Base-by-base conservation (phyloP, 768 basidiomycete species). In the Macrolepiota fuliginosa region DNA sequence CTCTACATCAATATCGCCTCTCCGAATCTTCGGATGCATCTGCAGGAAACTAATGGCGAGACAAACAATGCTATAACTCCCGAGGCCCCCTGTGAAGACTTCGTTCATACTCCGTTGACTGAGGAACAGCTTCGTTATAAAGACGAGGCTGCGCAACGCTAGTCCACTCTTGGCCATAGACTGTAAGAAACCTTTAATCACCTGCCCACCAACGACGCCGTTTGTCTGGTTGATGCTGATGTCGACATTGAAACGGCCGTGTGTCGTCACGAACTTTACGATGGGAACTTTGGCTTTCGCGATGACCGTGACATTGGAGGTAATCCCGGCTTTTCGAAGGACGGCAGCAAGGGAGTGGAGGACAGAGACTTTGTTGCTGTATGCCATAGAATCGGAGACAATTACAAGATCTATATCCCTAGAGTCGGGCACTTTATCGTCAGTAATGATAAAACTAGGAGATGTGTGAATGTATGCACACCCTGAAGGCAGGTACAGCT, bases 381-480 rank as follows among this genome's bases (percentile, higher is more conserved):
- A 83, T 27, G 86, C 89, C 84, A 96, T 90, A 4, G 82, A 80
- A 4, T 85, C 74, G 0, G 89, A 94, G n/a, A 91, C 70, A 64
- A 98, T 84, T 58, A 98, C 96, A 9, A 98, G 81, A 70, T 99
- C 97, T 67, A 98, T 97, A 72, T 98, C 97, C 27, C 96, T 96
- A 71, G 35, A 25, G 46, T 51, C 59, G 36, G 40, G 51, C 17
- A n/a, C 15, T 22, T n/a, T 13, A 52, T 52, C 59, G 62, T 68
- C 53, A 73, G 57, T 57, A 68, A 40, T 65, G 39, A 32, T 63
- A 62, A 40, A 19, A 51, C 10, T 19, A 36, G 54, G 50, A 13
- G 42, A 52, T 17, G 61, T 32, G n/a, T 6, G 3, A 27, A 53
- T 36, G 24, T 11, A 67, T 55, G 53, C 90, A 69, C 72, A 97